Conservation (phyloP, 495 filamentous ascomycete species). For the Penicillium maclennaniae region DNA sequence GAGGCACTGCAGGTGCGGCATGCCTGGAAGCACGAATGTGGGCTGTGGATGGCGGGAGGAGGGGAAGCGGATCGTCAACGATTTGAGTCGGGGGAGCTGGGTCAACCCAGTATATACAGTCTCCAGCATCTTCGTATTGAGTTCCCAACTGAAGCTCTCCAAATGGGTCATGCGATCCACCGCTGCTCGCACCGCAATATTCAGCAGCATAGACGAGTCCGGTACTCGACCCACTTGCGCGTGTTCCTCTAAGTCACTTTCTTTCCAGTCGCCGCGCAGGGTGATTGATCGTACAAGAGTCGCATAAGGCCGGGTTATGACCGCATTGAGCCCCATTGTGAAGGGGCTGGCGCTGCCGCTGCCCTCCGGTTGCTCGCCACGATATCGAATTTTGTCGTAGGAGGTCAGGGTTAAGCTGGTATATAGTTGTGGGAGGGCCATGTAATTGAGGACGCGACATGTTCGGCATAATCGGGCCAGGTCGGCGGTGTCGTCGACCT, state of each 20-base stretch:
- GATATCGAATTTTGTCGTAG: constrained; percentile 58
- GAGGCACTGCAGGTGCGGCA: constrained; percentile 51
- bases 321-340: constrained; percentile 57
- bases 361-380: constrained; percentile 55
- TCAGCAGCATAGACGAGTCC: constrained; percentile 62
- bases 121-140: constrained; percentile 60
- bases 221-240: constrained; percentile 55
- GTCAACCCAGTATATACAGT: constrained; percentile 54
- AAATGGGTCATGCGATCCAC: constrained; percentile 56
- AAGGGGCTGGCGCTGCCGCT: constrained; percentile 60
- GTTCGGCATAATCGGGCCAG: constrained; percentile 56
- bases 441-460: constrained; percentile 62
- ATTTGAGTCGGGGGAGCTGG: constrained; percentile 46
- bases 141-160: constrained; percentile 58
- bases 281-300: constrained; percentile 50
- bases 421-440: constrained; percentile 61
- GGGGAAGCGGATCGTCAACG: constrained; percentile 54
- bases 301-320: constrained; percentile 53
- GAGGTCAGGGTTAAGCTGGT: constrained; percentile 52
- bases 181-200: constrained; percentile 54
- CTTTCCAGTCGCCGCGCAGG: constrained; percentile 56
- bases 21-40: constrained; percentile 52
- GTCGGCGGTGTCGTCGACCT: constrained; percentile 55
- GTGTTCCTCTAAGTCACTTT: constrained; percentile 54
- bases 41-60: constrained; percentile 55